Conservation (phyloP, 805 yeast species). For the Wickerhamiella dianesei region DNA sequence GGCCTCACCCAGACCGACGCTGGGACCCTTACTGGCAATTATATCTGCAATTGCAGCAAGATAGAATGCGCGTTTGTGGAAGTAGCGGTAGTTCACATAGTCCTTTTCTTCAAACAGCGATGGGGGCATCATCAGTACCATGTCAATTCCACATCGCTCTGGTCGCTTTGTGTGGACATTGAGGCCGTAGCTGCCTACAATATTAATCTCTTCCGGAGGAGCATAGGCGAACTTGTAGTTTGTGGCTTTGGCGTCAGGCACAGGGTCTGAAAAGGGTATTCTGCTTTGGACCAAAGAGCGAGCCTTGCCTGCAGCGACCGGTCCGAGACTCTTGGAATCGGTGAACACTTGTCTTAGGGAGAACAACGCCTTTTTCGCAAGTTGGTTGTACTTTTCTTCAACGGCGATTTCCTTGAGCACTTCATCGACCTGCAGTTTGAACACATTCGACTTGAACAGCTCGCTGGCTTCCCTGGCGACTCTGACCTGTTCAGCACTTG, state of each 20-base stretch:
- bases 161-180: conserved; percentile 63
- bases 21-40: conserved; percentile 30
- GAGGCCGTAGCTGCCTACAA: conserved; percentile 82
- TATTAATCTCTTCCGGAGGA: conserved; percentile 59
- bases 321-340: conserved; percentile 6
- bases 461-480: conserved; percentile 89
- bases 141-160: conserved; percentile 57
- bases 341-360: conserved; percentile 41
- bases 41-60: conserved; percentile 63
- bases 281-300: background rate
- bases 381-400: conserved; percentile 56
- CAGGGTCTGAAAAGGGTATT: conserved; percentile 5
- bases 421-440: conserved; percentile 91
- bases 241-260: background rate
- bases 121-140: conserved; percentile 71
- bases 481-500: conserved; percentile 56
- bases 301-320: conserved; percentile 5
- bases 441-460: conserved; percentile 84
- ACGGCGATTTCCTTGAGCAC: conserved; percentile 65
- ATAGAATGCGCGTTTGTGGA: conserved; percentile 82
- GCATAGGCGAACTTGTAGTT: conserved; percentile 59
- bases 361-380: conserved; percentile 43
- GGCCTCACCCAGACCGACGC: conserved; percentile 37
- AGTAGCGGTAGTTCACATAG: conserved; percentile 74
- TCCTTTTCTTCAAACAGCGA: conserved; percentile 71